Base-by-base conservation (phyloP, 768 basidiomycete genomes). In the Lactarius trivialis region DNA sequence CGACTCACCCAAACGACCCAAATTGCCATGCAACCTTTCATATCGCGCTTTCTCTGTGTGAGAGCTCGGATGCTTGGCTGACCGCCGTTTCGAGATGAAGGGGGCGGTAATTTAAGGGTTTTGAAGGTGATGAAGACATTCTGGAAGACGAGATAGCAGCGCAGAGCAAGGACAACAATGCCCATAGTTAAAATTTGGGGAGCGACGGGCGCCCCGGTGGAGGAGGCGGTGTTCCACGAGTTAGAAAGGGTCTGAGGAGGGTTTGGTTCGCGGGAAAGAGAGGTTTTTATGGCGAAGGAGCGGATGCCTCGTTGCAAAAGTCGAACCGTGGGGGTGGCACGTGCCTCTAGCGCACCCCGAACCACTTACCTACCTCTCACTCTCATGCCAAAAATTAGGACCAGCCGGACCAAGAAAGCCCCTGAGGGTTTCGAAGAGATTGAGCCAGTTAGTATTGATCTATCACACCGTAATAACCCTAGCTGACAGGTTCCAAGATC, bases 381-480 rank as follows among this genome's bases (percentile, higher is more conserved):
- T 67, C 60, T 65, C 62, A 96, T 98, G 95, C 95, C 95, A 39
- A 96, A 90, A 76, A 95, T 98, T 73, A 84, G 83, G 70, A 98
- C 95, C 49, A 85, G 85, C 48, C 85, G 95, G 69, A 98, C 96
- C 3, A 98, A 94, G 80, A 82, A 83, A 56, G 93, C 95, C 45
- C 96, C 96, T 60, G 94, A 96, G 74, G 96, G 96, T 14, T 98
- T 82, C 68, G 96, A 98, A 72, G 95, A 98, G 66, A 92, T 98
- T 51, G 93, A 92, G 73, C 75, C 78, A 49, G 91, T 91, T 68
- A 24, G 85, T 72, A 56, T 41, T 17, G 2, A 48, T 21, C 15
- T 34, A 17, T 58, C 37, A 26, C 41, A 3, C 36, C 17, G 28
- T n/a, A 19, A 37, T 37, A 21, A n/a, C 5, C 7, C 26, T 24